Conservation (phyloP, 2,329 filamentous ascomycete genomes). For the Botryotinia calthae region DNA sequence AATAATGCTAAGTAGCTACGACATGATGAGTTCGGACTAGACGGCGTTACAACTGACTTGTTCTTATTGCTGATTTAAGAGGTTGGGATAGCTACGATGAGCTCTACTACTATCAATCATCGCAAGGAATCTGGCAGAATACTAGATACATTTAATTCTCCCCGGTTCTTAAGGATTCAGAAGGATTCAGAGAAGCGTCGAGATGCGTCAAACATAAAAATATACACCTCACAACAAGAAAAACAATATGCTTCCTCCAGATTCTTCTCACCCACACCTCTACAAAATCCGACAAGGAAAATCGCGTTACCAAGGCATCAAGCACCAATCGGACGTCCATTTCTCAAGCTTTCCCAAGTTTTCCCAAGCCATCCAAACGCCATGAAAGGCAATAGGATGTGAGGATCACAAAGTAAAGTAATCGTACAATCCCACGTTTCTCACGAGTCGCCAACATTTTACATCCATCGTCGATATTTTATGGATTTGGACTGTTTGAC, state of each 20-base stretch:
- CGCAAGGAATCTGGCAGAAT: neutral
- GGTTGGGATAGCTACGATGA: neutral
- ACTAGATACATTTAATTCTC: neutral
- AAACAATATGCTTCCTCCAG: neutral
- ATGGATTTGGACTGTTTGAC: neutral
- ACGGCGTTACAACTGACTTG: slow-evolving; percentile 2
- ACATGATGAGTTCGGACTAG: neutral
- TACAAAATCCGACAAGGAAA: neutral
- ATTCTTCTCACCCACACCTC: neutral
- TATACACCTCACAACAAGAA: neutral
- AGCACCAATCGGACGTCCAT: slow-evolving; percentile 1
- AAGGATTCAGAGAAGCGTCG: neutral
- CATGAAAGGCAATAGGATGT: slow-evolving; percentile 3
- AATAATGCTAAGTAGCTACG: neutral
- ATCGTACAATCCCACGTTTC: slow-evolving; percentile 3
- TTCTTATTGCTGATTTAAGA: neutral
- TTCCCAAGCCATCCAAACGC: slow-evolving; percentile 1
- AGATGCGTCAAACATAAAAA: neutral
- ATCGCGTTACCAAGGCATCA: neutral
- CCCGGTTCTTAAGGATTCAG: too few relatives aligned
- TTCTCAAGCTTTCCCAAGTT: neutral
- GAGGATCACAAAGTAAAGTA: neutral
- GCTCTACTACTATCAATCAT: neutral
- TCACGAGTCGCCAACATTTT: neutral
- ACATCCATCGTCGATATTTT: neutral